phyloP scores from a whole-genome alignment of 1,284 basidiomycete species.

The Phellopilus nigrolimitatus region DNA sequence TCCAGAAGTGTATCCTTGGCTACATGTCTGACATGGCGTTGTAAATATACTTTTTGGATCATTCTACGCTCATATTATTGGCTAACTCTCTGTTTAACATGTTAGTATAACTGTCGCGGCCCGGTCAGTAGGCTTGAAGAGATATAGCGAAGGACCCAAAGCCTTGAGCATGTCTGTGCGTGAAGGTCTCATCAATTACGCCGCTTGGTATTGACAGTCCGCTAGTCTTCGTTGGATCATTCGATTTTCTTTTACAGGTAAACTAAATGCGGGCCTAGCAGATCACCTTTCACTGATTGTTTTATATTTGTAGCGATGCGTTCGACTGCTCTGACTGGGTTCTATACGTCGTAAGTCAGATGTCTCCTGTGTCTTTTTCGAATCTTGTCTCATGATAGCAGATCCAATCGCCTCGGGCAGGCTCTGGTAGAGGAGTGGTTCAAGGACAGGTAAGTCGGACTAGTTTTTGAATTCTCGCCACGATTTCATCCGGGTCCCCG shows the following conservation, averaged over 20 bases:
- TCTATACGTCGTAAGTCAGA: slow-evolving; percentile 62
- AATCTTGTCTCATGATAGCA: slow-evolving; percentile 26
- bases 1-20: slow-evolving; percentile 86
- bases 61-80: background rate
- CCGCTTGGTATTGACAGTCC: slow-evolving; percentile 3
- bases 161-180: slow-evolving; percentile 68
- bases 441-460: slow-evolving; percentile 60
- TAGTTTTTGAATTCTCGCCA: slow-evolving; percentile 13
- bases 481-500: background rate
- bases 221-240: slow-evolving; percentile 80
- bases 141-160: slow-evolving; percentile 42
- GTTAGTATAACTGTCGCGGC: slow-evolving; percentile 62
- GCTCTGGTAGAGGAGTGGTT: slow-evolving; percentile 71
- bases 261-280: no score
- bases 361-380: slow-evolving; percentile 1
- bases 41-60: slow-evolving; percentile 36
- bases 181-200: slow-evolving; percentile 12
- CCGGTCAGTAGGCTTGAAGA: slow-evolving; percentile 61
- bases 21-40: slow-evolving; percentile 85
- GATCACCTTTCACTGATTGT: background rate
- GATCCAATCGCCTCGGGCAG: slow-evolving; percentile 63
- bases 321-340: slow-evolving; percentile 80
- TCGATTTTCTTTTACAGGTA: slow-evolving; percentile 75
- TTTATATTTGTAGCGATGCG: slow-evolving; percentile 44
- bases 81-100: slow-evolving; percentile 10